A percentile compares a stretch with the other conserved stretches of the same genome.
These are phyloP conservation scores for Kwoniella sp. DNA, from an alignment of 768 basidiomycete species.

Conservation along the genomic window DNA sequence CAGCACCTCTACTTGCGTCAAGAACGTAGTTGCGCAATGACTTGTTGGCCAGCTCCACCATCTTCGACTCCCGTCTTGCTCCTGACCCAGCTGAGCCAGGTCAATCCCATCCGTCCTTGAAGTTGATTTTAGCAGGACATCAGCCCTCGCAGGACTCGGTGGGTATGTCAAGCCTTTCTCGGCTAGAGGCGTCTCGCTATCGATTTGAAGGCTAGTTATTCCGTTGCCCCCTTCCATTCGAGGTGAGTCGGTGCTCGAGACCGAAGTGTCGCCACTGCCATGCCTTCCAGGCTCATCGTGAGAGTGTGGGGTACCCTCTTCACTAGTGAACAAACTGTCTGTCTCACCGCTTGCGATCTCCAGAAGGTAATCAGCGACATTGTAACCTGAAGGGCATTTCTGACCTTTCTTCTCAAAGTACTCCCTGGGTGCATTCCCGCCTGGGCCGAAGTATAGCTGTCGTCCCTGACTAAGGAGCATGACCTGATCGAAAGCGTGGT, in stretches of 20 bases:
- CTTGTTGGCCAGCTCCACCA: constrained; percentile 35
- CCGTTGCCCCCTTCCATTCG: background rate
- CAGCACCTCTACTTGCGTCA: constrained; percentile 84
- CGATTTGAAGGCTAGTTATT: background rate
- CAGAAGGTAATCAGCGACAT: constrained; percentile 87
- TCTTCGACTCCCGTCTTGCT: background rate
- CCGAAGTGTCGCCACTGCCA: constrained; percentile 7
- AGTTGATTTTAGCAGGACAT: background rate
- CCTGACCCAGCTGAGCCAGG: constrained; percentile 2
- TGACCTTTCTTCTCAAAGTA: constrained; percentile 64
- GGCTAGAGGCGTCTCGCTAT: constrained; percentile 19
- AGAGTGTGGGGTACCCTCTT: background rate
- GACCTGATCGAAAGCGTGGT: constrained; percentile 80
- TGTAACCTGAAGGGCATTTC: constrained; percentile 77
- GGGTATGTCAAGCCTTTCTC: constrained; percentile 24
- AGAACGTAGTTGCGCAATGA: constrained; percentile 72
- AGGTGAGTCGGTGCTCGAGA: constrained; percentile 1
- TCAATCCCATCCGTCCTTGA: constrained; percentile 1
- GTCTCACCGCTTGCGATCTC: constrained; percentile 70
- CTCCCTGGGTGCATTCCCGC: constrained; percentile 69
- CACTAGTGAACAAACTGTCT: background rate
- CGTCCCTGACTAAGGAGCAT: constrained; percentile 72
- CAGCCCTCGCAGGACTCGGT: constrained; percentile 8
- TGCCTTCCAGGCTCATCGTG: constrained; percentile 9
- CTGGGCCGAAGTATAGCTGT: constrained; percentile 76